Evolutionary conservation across 495 filamentous ascomycete species (phyloP), one percentile per base, ranked within the genome.

Genomic region (Letharia lupina): DNA sequence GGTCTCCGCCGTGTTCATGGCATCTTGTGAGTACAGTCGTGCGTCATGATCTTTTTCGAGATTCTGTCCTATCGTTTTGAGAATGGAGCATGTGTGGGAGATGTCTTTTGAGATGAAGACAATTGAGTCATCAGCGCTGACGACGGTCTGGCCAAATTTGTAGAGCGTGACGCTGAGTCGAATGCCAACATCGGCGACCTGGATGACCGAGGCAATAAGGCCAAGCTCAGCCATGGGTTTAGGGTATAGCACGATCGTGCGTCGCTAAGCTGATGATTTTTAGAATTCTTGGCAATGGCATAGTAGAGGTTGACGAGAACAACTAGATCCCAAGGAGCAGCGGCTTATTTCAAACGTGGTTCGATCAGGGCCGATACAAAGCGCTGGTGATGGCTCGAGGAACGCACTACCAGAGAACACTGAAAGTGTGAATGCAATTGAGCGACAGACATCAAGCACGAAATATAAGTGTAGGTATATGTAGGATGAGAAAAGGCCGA

Each of bases 41-140:
- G 58, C 67, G 20, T 64, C 39, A 2, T 71, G 67, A 13, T 74
- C 75, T 35, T 70, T 45, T 48, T 77, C 57, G 10, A 78, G 61
- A 35, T 39, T 65, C 0, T 73, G 45, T 0, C 68, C 72, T 16
- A 77, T 62, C 40, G 75, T 65, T n/a, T 67, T 68, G 33, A 78
- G 48, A 44, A 77, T 72, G 20, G 70, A 69, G 44, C 74, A 73
- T 5, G 71, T 71, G 3, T 77, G 68, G 7, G 76, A 70, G 13
- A 80, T 66, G 44, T 80, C 75, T 61, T 67, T 74, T 2, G 77
- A 76, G 6, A 80, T 66, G 33, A 57, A 48, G 61, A 67, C 65
- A 28, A 77, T 67, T 15, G 70, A 59, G 2, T 73, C 16, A 45
- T 74, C 71, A 16, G 75, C 74, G 39, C 65, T 65, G 60, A 71